Evolutionary conservation across 257 asterid genomes (phyloP).

Genomic region (Solanum sejunctum): DNA sequence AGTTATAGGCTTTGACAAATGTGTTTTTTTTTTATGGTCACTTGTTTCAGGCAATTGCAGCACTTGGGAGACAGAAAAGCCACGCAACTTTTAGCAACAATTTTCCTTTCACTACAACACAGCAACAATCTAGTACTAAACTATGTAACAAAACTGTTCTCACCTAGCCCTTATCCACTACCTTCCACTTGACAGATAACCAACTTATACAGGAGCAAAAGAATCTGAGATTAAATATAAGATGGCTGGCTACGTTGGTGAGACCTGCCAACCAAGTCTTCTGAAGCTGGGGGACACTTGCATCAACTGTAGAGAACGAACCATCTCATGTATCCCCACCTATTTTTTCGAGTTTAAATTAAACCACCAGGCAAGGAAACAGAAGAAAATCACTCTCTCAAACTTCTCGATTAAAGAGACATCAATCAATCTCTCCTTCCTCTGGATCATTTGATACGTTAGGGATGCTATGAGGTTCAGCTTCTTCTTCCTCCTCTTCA

Average conservation of each 20-base stretch:
- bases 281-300: background rate
- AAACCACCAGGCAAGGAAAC: background rate
- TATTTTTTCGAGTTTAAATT: background rate
- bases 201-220: background rate
- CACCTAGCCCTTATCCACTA: constrained; percentile 19
- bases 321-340: background rate
- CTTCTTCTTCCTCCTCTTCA: constrained; percentile 54
- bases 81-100: background rate
- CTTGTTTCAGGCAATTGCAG: background rate
- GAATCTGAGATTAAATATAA: background rate
- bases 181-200: constrained; percentile 25
- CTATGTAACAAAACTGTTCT: background rate
- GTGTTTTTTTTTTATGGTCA: background rate
- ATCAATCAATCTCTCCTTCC: constrained; percentile 67
- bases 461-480: constrained; percentile 13
- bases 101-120: background rate
- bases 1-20: background rate
- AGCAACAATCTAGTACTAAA: background rate
- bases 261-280: background rate
- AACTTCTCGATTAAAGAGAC: background rate
- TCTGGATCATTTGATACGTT: constrained; percentile 29
- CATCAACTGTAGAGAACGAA: background rate
- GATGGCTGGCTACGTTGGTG: background rate
- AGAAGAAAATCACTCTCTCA: background rate
- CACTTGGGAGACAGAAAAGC: background rate